Evolutionary conservation across 768 basidiomycete genomes (phyloP), one percentile per base, ranked within the genome.

Genomic region (Lanmaoa pseudosensibilis): DNA sequence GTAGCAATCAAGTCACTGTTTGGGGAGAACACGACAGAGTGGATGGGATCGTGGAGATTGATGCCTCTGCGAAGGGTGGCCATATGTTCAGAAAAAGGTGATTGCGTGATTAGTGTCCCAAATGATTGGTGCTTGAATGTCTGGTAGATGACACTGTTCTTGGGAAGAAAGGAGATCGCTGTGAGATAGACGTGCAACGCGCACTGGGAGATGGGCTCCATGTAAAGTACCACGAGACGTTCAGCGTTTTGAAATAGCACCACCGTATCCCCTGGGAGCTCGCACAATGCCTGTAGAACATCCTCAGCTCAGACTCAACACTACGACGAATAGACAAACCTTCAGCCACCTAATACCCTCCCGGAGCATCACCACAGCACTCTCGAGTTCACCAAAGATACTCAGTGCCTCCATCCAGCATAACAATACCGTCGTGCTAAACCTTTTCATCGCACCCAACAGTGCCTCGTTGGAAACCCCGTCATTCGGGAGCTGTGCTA

Each of bases 161-260:
- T 16, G 11, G 55, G 49, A 18, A 33, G 27, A 36, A 59, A 45
- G 5, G 37, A 21, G 34, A 64, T 40, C 1, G 54, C 59, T 2
- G 65, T 51, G 25, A 55, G 46, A 32, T 66, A 54, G 18, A 64
- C 52, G 23, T 66, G 65, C 15, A 67, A 41, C 9, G 65, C 65
- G 36, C 53, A 64, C 18, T 67, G 55, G 3, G 65, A 55, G 37
- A 66, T 64, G 33, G 52, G 39, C 15, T 64, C 62, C 54, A 52
- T 67, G 52, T 37, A 57, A 25, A 67, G 59, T 9, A 64, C 53
- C 5, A 67, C 55, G 3, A 66, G 49, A 16, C 54, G 62, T 9
- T 64, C 65, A 2, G 59, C 62, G 21, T 67, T 59, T 37, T 62
- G 39, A 12, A 66, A n/a, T 10, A 66, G 19, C 4, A 6, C 16